Percentiles rank a stretch among this genome's conserved stretches.
Conservation (phyloP, 352 stramenopile genomes). For the Phytophthora vignae region DNA sequence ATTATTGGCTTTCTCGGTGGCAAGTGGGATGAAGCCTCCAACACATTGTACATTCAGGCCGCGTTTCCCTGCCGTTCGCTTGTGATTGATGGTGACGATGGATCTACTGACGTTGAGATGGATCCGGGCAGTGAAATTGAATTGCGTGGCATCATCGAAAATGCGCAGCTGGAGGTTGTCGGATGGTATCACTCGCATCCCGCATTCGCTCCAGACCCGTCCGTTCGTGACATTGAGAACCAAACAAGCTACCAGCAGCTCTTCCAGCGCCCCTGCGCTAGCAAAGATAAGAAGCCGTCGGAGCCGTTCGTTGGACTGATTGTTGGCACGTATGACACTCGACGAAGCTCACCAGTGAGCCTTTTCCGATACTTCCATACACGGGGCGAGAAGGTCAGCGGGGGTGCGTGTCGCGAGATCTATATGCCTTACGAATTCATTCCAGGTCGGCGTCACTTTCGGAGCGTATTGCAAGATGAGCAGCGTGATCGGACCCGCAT, state of each 20-base stretch:
- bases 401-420: conserved; percentile 54
- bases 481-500: conserved; percentile 35
- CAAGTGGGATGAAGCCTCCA: conserved; percentile 82
- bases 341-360: conserved; percentile 71
- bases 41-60: conserved; percentile 92
- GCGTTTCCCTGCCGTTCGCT: conserved; percentile 94
- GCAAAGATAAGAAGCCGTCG: conserved; percentile 34
- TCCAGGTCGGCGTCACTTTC: conserved; percentile 58
- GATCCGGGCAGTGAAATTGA: conserved; percentile 93
- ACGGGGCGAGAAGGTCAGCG: conserved; percentile 72
- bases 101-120: conserved; percentile 96
- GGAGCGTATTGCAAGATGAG: conserved; percentile 57
- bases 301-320: conserved; percentile 96
- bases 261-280: conserved; percentile 65
- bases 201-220: conserved; percentile 93
- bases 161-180: conserved; percentile 90
- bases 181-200: conserved; percentile 97
- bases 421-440: conserved; percentile 80
- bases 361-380: conserved; percentile 90
- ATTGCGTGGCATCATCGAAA: conserved; percentile 90
- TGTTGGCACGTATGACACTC: conserved; percentile 93
- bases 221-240: conserved; percentile 95
- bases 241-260: conserved; percentile 94
- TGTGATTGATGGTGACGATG: conserved; percentile 89
- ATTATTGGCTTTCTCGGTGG: conserved; percentile 96